Evolutionary conservation across 2,329 filamentous ascomycete genomes (phyloP).

Genomic region (Penicillium sp.): DNA sequence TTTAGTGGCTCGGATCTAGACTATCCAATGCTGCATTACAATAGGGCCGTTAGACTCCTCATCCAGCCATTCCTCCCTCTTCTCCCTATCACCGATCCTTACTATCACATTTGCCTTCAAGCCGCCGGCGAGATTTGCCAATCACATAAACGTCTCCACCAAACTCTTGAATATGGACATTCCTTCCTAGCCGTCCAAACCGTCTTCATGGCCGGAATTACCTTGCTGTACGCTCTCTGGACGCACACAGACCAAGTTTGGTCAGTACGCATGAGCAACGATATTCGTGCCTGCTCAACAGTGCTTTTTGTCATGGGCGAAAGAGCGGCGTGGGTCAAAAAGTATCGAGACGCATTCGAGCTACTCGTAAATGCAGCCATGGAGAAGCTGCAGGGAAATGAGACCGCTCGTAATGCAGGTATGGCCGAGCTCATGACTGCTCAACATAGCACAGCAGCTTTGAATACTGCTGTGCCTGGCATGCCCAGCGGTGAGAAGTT

Average conservation of each 20-base stretch:
- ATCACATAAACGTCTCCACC: conserved; percentile 43
- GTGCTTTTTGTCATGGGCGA: conserved; percentile 57
- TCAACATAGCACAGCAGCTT: conserved; percentile 30
- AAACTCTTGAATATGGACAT: conserved; percentile 45
- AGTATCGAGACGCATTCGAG: conserved; percentile 55
- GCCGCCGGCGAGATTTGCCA: conserved; percentile 45
- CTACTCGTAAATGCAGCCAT: conserved; percentile 52
- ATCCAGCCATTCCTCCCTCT: conserved; percentile 56
- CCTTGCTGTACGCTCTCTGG: conserved; percentile 44
- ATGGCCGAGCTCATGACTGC: conserved; percentile 49
- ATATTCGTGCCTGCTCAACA: conserved; percentile 54
- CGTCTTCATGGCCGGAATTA: conserved; percentile 45
- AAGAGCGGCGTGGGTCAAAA: conserved; percentile 53
- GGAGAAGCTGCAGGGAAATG: conserved; percentile 50
- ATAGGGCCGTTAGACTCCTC: conserved; percentile 54
- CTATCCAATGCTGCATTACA: conserved; percentile 56
- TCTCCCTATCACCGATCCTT: conserved; percentile 51
- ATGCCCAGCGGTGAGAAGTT: conserved; percentile 25
- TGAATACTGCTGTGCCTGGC: conserved; percentile 18
- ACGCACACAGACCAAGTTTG: conserved; percentile 52
- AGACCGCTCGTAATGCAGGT: conserved; percentile 38
- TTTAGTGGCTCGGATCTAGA: conserved; percentile 48
- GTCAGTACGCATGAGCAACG: conserved; percentile 55
- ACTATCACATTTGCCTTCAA: conserved; percentile 49
- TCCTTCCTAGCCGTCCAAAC: conserved; percentile 46